These are phyloP conservation scores for Arabidopsis lyrata DNA, from an alignment of 441 rosid species.

Conservation along the genomic window DNA sequence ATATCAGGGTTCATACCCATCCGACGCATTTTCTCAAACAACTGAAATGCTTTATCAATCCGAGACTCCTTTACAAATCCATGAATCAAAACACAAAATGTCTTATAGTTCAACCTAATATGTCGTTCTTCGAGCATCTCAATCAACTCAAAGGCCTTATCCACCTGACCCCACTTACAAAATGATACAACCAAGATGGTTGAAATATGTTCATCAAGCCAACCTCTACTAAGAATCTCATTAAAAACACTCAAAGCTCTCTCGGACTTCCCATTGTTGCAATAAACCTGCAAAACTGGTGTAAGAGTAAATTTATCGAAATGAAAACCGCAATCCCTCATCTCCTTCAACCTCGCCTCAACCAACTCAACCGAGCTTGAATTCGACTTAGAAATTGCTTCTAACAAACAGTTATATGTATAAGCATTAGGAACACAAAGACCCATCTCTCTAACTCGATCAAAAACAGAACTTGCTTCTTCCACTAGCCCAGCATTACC, in stretches of 20 bases:
- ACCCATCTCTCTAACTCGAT: constrained; percentile 61
- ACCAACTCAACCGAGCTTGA: constrained; percentile 58
- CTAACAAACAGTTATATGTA: constrained; percentile 82
- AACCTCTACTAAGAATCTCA: constrained; percentile 60
- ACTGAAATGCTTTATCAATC: constrained; percentile 67
- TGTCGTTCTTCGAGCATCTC: constrained; percentile 64
- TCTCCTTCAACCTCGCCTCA: constrained; percentile 75
- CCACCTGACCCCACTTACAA: constrained; percentile 79
- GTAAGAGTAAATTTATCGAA: constrained; percentile 79
- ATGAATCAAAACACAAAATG: constrained; percentile 72
- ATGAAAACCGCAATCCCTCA: constrained; percentile 62
- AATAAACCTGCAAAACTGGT: constrained; percentile 74
- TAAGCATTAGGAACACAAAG: constrained; percentile 75
- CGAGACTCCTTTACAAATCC: constrained; percentile 72
- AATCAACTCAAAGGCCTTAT: constrained; percentile 75
- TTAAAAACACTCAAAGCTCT: constrained; percentile 64
- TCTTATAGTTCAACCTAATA: constrained; percentile 73
- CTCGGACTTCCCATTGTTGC: constrained; percentile 61
- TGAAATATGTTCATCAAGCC: constrained; percentile 71
- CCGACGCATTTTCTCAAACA: constrained; percentile 67
- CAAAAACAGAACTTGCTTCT: constrained; percentile 78
- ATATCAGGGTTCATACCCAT: constrained; percentile 62
- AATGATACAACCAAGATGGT: constrained; percentile 68
- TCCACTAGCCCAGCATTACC: constrained; percentile 69
- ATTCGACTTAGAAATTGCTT: constrained; percentile 64